A percentile compares a stretch with the other conserved stretches of the same genome.
These are phyloP conservation scores for Limnanthes douglasii DNA, from an alignment of 345 rosid genomes.

Conservation along the genomic window DNA sequence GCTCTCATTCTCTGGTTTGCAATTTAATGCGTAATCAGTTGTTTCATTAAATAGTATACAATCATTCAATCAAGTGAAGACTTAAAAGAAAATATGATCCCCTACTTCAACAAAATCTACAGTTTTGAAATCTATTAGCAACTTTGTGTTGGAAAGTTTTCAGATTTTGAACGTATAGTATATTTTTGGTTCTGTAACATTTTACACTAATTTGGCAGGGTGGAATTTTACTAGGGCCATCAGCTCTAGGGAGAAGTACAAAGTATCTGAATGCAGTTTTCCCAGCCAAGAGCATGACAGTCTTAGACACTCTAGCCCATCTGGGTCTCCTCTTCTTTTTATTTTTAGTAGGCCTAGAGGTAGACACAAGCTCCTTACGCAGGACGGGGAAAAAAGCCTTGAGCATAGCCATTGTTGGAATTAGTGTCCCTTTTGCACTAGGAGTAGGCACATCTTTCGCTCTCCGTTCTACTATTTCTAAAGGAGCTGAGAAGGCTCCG, in stretches of 20 bases:
- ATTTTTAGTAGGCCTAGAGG: conserved; percentile 59
- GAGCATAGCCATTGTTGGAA: conserved; percentile 53
- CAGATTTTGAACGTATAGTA: too few relatives aligned
- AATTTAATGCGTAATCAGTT: too few relatives aligned
- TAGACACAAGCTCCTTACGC: conserved; percentile 34
- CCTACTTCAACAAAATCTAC: too few relatives aligned
- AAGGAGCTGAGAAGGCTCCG: conserved; percentile 24
- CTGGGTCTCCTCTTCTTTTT: conserved; percentile 72
- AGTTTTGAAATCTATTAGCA: too few relatives aligned
- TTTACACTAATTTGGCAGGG: too few relatives aligned
- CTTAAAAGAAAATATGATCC: too few relatives aligned
- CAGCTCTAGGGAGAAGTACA: conserved; percentile 49
- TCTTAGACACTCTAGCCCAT: conserved; percentile 64
- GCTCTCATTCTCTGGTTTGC: too few relatives aligned
- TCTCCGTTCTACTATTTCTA: conserved; percentile 25
- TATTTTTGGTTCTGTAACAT: too few relatives aligned
- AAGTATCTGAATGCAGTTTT: conserved; percentile 28
- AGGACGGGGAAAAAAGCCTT: conserved; percentile 45
- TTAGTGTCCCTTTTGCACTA: conserved; percentile 36
- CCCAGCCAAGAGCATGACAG: conserved; percentile 40
- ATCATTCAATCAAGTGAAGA: too few relatives aligned
- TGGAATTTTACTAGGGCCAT: conserved; percentile 69
- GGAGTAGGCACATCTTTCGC: conserved; percentile 52
- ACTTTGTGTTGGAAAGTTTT: too few relatives aligned
- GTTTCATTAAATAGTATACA: too few relatives aligned